These are phyloP conservation scores for Seiridium cupressi DNA, from an alignment of 2,329 filamentous ascomycete species.

Conservation along the genomic window DNA sequence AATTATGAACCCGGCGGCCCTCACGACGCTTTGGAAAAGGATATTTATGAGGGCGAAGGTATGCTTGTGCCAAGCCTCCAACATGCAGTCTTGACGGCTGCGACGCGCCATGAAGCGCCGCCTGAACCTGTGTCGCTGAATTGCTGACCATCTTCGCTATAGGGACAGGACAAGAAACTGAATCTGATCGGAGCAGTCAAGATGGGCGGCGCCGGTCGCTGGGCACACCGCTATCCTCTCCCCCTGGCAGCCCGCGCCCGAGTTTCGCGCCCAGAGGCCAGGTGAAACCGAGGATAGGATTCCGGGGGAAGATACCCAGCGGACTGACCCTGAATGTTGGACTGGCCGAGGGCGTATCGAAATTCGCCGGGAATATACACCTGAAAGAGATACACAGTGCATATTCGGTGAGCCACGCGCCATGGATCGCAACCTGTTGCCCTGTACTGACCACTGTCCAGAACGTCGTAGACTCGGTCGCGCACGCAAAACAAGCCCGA, in stretches of 20 bases:
- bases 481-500: conserved; percentile 27
- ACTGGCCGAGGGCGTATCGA: conserved; percentile 15
- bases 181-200: conserved; percentile 8
- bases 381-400: conserved; percentile 24
- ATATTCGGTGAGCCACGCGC: conserved; percentile 11
- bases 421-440: not conserved
- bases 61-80: conserved; percentile 1
- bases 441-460: conserved; percentile 11
- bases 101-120: not conserved
- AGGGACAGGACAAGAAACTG: conserved; percentile 10
- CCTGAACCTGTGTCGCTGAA: not conserved
- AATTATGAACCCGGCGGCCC: conserved; percentile 12
- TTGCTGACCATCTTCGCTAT: conserved; percentile 3
- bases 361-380: conserved; percentile 19
- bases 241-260: conserved; percentile 24
- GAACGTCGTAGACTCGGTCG: conserved; percentile 29
- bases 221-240: conserved; percentile 23
- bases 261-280: conserved; percentile 31
- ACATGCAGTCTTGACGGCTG: not conserved
- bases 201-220: conserved; percentile 7
- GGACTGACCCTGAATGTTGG: conserved; percentile 19
- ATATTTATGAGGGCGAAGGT: conserved; percentile 12
- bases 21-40: conserved; percentile 10
- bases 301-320: conserved; percentile 23
- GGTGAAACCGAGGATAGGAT: conserved; percentile 26